Conservation (phyloP, 331 rosid species). For the Cydonia oblonga region DNA sequence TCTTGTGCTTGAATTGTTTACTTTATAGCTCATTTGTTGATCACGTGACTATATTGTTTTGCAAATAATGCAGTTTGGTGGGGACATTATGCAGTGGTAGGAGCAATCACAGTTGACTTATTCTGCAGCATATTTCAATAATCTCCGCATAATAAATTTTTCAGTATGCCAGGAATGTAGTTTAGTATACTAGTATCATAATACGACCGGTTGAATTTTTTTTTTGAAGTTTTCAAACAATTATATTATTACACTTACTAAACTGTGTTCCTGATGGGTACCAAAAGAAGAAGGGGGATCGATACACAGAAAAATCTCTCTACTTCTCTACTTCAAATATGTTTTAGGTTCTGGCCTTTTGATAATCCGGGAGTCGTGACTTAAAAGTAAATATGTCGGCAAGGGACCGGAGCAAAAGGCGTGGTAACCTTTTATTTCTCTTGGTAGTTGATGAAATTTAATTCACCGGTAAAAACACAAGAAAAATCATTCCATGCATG, state of each 20-base stretch:
- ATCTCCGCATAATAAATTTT: too few relatives aligned
- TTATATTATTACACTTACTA: too few relatives aligned
- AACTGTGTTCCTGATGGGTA: rapidly evolving
- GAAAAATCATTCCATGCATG: background rate
- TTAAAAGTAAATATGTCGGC: background rate
- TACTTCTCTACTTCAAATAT: background rate
- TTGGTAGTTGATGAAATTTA: background rate
- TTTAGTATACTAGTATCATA: too few relatives aligned
- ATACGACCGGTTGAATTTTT: too few relatives aligned
- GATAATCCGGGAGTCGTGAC: background rate
- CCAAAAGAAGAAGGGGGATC: too few relatives aligned
- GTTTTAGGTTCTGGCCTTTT: too few relatives aligned
- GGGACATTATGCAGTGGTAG: background rate
- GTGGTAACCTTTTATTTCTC: background rate
- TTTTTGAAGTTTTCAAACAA: too few relatives aligned
- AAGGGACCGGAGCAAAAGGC: background rate
- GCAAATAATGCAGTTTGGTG: background rate
- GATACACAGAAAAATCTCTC: too few relatives aligned
- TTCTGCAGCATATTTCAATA: background rate
- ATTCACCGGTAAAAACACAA: background rate
- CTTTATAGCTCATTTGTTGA: background rate
- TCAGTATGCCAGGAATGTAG: rapidly evolving
- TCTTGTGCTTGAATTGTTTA: background rate
- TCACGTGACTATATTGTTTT: background rate
- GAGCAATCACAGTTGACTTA: background rate